These are phyloP conservation scores for Naganishia vishniacii DNA, from an alignment of 768 basidiomycete species.

Conservation along the genomic window DNA sequence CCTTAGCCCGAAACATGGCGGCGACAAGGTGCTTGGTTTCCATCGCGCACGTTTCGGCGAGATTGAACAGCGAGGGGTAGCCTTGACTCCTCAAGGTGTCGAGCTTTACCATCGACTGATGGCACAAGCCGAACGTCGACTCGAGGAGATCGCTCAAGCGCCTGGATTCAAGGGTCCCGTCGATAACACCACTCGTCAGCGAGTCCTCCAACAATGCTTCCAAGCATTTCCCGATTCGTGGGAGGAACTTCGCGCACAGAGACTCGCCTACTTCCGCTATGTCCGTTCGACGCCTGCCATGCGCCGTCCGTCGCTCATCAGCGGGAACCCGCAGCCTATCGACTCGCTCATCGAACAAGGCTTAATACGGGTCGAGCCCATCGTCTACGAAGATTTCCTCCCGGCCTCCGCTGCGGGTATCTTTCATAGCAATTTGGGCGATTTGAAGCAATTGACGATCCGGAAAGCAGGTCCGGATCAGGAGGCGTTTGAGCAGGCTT, in stretches of 20 bases:
- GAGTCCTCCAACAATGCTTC: constrained; percentile 30
- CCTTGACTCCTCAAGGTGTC: constrained; percentile 37
- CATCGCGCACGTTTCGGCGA: constrained; percentile 45
- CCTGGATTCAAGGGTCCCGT: constrained; percentile 3
- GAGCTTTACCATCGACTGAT: constrained; percentile 32
- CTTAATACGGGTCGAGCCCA: constrained; percentile 30
- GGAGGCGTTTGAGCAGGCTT: constrained; percentile 34
- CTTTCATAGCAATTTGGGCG: constrained; percentile 40
- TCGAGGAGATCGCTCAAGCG: not conserved
- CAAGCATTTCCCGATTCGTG: constrained; percentile 36
- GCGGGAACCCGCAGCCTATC: constrained; percentile 21
- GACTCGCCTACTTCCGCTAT: constrained; percentile 40
- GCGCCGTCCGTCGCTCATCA: constrained; percentile 4
- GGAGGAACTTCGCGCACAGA: constrained; percentile 31
- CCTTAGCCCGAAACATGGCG: constrained; percentile 20
- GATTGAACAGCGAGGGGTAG: constrained; percentile 42
- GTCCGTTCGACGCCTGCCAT: not conserved
- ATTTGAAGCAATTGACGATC: constrained; percentile 17
- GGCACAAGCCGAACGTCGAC: constrained; percentile 15
- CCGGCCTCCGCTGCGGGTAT: constrained; percentile 46
- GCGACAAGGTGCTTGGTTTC: constrained; percentile 10
- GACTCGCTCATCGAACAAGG: constrained; percentile 34
- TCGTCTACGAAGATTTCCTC: constrained; percentile 45
- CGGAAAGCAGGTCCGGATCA: constrained; percentile 24
- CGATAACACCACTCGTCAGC: constrained; percentile 33